Evolutionary conservation across 129 eudicot species (phyloP).

Genomic region (Centaurea solstitialis): DNA sequence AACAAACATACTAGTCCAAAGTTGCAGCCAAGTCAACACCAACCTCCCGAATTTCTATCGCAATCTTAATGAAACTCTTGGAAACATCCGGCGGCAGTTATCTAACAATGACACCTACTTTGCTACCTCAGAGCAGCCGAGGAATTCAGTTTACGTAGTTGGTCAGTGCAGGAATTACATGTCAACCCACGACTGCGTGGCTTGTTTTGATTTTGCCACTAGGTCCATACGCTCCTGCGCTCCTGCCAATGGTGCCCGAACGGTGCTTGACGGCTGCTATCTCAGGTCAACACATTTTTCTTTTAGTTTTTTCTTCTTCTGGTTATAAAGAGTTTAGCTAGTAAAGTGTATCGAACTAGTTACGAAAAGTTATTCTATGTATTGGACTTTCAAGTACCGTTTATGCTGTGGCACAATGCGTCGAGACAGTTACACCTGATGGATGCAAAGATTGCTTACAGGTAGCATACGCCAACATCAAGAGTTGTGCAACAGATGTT

Average conservation of each 20-base stretch:
- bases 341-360: no score
- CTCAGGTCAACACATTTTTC: constrained; percentile 44
- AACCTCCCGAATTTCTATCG: constrained; percentile 32
- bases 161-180: constrained; percentile 73
- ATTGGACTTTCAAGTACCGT: constrained; percentile 33
- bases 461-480: constrained; percentile 46
- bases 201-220: constrained; percentile 61
- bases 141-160: constrained; percentile 63
- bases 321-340: not conserved
- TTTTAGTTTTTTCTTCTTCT: not conserved
- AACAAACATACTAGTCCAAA: constrained; percentile 45
- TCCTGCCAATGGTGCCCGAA: constrained; percentile 69
- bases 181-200: constrained; percentile 47
- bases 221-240: constrained; percentile 52
- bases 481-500: constrained; percentile 52
- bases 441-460: constrained; percentile 61
- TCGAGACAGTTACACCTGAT: constrained; percentile 32
- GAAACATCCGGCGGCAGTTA: constrained; percentile 42
- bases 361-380: no score
- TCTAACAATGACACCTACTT: constrained; percentile 42
- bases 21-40: constrained; percentile 60
- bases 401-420: constrained; percentile 68
- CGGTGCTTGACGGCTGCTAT: constrained; percentile 71
- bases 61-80: constrained; percentile 56
- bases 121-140: constrained; percentile 49